Evolutionary conservation across 352 stramenopile genomes (phyloP).

Genomic region (Globisporangium perplexum): DNA sequence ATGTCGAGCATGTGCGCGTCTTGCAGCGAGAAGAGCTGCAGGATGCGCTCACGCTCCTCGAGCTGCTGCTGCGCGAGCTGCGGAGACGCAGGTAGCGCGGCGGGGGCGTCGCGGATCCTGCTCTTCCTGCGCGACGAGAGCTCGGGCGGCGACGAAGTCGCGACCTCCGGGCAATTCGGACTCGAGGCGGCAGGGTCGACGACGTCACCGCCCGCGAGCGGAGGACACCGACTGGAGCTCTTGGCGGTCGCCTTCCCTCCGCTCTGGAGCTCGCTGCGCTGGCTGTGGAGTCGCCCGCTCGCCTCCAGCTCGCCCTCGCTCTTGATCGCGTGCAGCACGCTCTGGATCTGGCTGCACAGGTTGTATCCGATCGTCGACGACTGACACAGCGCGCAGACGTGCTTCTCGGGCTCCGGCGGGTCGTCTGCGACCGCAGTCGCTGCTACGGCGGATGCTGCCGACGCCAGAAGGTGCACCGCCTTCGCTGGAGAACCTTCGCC

Average conservation of each 20-base stretch:
- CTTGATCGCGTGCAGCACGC: constrained; percentile 42
- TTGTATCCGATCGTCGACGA: constrained; percentile 60
- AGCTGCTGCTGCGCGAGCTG: neutral
- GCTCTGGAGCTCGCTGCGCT: constrained; percentile 9
- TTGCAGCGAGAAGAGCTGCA: constrained; percentile 46
- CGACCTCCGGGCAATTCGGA: neutral
- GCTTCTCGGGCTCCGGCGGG: neutral
- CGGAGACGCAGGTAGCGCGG: neutral
- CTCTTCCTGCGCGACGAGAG: constrained; percentile 5
- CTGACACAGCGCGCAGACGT: constrained; percentile 37
- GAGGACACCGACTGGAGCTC: neutral
- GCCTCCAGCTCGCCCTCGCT: constrained; percentile 22
- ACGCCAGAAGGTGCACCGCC: neutral
- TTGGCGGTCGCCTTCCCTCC: neutral
- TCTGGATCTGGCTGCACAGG: constrained; percentile 51
- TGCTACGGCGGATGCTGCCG: neutral
- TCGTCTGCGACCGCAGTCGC: neutral
- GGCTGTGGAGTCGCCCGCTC: constrained; percentile 3
- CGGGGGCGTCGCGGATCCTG: neutral
- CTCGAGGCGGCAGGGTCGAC: neutral
- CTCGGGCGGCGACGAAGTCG: neutral
- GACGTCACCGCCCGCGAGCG: neutral
- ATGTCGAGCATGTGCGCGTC: constrained; percentile 49
- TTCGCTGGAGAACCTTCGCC: neutral
- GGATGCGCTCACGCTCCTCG: constrained; percentile 20